These are phyloP conservation scores for Cryomyces antarcticus DNA, from an alignment of 495 filamentous ascomycete genomes.

Conservation along the genomic window DNA sequence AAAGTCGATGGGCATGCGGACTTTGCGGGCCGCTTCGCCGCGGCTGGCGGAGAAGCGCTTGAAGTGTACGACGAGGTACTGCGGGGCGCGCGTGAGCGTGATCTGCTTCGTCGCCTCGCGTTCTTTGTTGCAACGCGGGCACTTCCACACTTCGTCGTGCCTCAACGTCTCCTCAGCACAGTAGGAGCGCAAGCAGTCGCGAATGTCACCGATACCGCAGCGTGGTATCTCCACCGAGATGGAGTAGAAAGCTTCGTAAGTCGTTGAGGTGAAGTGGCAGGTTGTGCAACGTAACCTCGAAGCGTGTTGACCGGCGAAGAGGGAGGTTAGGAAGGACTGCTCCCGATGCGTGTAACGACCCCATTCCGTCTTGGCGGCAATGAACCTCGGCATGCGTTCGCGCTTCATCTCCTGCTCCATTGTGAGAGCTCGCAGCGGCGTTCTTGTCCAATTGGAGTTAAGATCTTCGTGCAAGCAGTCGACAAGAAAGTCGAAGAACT, in stretches of 20 bases:
- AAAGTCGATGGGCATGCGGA: conserved; percentile 47
- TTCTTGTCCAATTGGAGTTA: conserved; percentile 42
- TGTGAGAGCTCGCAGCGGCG: conserved; percentile 36
- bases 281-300: conserved; percentile 41
- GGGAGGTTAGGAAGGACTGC: conserved; percentile 40
- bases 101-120: conserved; percentile 54
- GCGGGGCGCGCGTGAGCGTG: conserved; percentile 49
- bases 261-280: conserved; percentile 46
- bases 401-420: conserved; percentile 39
- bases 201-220: conserved; percentile 29
- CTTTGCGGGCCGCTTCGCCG: conserved; percentile 37
- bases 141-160: conserved; percentile 52
- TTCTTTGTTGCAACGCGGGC: conserved; percentile 45
- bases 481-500: conserved; percentile 55
- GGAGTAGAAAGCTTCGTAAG: conserved; percentile 50
- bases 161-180: conserved; percentile 45
- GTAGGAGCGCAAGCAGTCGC: conserved; percentile 47
- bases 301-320: conserved; percentile 53
- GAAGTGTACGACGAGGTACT: conserved; percentile 54
- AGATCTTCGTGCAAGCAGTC: conserved; percentile 58
- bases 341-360: conserved; percentile 47
- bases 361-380: conserved; percentile 48
- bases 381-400: conserved; percentile 37
- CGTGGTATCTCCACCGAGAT: conserved; percentile 47
- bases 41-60: conserved; percentile 48